Conservation (phyloP, 306 rosid genomes). For the Glycine tomentella region DNA sequence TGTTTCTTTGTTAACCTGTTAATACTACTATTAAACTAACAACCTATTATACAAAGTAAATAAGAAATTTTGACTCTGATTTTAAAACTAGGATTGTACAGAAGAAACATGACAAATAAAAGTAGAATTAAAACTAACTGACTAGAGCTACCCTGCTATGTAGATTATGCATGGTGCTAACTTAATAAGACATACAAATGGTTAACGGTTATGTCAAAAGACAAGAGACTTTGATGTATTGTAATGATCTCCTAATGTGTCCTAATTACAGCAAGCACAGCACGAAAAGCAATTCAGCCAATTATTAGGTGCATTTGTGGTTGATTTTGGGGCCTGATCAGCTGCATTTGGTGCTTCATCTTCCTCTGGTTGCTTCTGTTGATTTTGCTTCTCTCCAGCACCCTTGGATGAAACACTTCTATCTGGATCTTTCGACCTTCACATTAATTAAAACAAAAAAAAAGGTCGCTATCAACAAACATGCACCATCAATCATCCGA, state of each 20-base stretch:
- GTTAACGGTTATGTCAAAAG: slow-evolving; percentile 1
- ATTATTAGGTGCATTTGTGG: slow-evolving; percentile 12
- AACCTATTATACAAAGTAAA: slow-evolving; percentile 41
- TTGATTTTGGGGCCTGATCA: slow-evolving; percentile 40
- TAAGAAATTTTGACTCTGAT: slow-evolving; percentile 27
- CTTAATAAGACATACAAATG: background rate
- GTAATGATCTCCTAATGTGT: slow-evolving; percentile 26
- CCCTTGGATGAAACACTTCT: slow-evolving; percentile 47
- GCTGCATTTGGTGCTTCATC: slow-evolving; percentile 41
- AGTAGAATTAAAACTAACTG: slow-evolving; percentile 27
- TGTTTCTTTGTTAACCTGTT: slow-evolving; percentile 2
- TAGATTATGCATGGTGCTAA: slow-evolving; percentile 33
- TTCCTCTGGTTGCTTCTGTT: background rate
- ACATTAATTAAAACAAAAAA: background rate
- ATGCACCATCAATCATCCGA: no score
- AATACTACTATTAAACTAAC: slow-evolving; percentile 36
- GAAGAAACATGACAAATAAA: background rate
- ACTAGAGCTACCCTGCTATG: slow-evolving; percentile 40
- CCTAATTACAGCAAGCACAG: slow-evolving; percentile 50
- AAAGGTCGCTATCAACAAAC: background rate
- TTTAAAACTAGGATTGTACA: slow-evolving; percentile 34
- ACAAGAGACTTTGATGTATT: background rate
- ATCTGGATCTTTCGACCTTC: slow-evolving; percentile 60
- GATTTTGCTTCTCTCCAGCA: slow-evolving; percentile 42
- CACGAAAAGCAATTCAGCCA: slow-evolving; percentile 71